Evolutionary conservation across 2,329 filamentous ascomycete species (phyloP), one percentile per base, ranked within the genome.

Genomic region (Geoglossum cookeanum): DNA sequence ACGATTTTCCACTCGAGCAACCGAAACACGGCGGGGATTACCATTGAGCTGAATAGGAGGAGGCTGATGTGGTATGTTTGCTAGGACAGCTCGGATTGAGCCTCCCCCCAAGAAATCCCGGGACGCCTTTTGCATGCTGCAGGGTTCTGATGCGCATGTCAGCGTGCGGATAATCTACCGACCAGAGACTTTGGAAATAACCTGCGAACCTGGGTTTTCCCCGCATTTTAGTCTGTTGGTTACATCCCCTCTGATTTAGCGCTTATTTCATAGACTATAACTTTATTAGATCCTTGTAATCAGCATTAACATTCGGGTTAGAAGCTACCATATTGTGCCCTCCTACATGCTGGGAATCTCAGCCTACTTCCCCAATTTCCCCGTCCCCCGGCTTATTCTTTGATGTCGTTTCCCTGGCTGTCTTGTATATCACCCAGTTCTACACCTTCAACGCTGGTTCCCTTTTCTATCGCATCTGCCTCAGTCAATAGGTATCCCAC

Each of bases 401-500:
- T 22, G 27, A 32, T 52, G 13, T 17, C 54, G 45, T 44, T 22
- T 30, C 33, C 30, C 5, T 11, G 29, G 13, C 35, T 7, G 9
- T 55, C 32, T 3, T 55, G 35, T 15, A 6, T 29, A 35, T 53
- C 56, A 15, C 27, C 37, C 17, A 48, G 56, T 37, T 15, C 55
- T 22, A 22, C 61, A 63, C 37, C 60, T 56, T 73, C 63, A 59
- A 71, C 27, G 45, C 69, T 62, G 59, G 71, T 65, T 51, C 71
- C 63, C 59, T 69, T 64, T 30, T 37, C 49, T 33, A 53, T 8
- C 8, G 8, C 30, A 3, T 53, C 32, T n/a, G 49, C 49, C 33
- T 53, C 49, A 62, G 71, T 63, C 61, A 72, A 59, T 56, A 73
- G 62, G 71, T 69, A 80, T 58, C 82, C 76, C 3, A 81, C 80